Conservation (phyloP, 352 stramenopile species). For the Elongisporangium anandrum region DNA sequence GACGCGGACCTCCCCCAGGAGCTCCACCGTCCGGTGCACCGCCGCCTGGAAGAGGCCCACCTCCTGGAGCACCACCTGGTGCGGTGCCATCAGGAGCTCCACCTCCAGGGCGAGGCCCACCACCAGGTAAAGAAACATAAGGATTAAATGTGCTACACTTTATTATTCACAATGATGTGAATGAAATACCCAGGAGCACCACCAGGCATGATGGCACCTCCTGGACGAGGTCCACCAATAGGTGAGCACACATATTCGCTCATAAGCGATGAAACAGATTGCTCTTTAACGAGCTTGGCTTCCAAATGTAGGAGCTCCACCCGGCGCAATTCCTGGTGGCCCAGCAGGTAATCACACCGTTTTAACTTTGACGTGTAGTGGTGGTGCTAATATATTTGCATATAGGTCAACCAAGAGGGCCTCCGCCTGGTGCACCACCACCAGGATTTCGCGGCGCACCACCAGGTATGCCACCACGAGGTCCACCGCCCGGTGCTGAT, state of each 20-base stretch:
- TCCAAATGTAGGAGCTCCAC: slow-evolving; percentile 7
- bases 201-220: slow-evolving; percentile 19
- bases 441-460: slow-evolving; percentile 27
- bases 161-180: background rate
- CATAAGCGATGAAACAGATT: slow-evolving; percentile 12
- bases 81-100: slow-evolving; percentile 27
- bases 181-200: slow-evolving; percentile 17
- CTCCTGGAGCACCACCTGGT: slow-evolving; percentile 22
- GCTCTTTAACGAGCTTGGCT: too few relatives aligned
- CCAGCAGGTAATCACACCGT: slow-evolving; percentile 4
- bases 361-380: background rate
- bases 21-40: slow-evolving; percentile 9
- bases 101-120: slow-evolving; percentile 28
- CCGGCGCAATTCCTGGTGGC: slow-evolving; percentile 5
- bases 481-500: slow-evolving; percentile 5
- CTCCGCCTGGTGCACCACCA: slow-evolving; percentile 12
- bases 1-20: slow-evolving; percentile 13
- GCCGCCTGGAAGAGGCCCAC: slow-evolving; percentile 27
- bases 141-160: background rate
- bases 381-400: slow-evolving; percentile 8
- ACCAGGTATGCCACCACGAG: slow-evolving; percentile 24
- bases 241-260: background rate
- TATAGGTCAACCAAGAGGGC: slow-evolving; percentile 8
- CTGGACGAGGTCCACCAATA: slow-evolving; percentile 18
- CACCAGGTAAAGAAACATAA: slow-evolving; percentile 24